These are phyloP conservation scores for Hypoxylon cercidicola DNA, from an alignment of 495 filamentous ascomycete species.

Conservation along the genomic window DNA sequence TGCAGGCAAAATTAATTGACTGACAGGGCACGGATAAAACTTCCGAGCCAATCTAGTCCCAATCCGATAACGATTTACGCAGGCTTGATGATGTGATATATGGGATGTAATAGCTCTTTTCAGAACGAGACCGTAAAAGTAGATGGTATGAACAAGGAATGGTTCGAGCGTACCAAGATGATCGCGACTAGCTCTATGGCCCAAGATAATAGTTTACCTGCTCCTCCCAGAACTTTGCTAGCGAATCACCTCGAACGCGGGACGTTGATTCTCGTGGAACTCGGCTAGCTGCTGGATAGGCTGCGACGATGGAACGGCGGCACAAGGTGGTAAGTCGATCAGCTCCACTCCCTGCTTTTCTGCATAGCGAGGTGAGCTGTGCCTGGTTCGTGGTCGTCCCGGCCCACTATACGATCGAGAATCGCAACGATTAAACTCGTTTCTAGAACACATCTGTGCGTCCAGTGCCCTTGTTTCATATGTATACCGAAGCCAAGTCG, in stretches of 20 bases:
- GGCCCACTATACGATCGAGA: slow-evolving; percentile 37
- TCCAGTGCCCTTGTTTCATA: slow-evolving; percentile 34
- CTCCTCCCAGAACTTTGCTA: slow-evolving; percentile 53
- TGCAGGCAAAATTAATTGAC: slow-evolving; percentile 43
- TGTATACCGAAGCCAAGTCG: slow-evolving; percentile 41
- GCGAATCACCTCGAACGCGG: not conserved
- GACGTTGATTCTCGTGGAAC: slow-evolving; percentile 2
- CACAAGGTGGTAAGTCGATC: slow-evolving; percentile 33
- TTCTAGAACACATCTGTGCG: slow-evolving; percentile 41
- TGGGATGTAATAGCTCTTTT: slow-evolving; percentile 9
- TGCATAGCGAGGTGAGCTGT: slow-evolving; percentile 33
- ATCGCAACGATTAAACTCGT: slow-evolving; percentile 33
- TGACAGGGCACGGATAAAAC: slow-evolving; percentile 36
- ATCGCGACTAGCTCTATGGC: slow-evolving; percentile 56
- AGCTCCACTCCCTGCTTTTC: slow-evolving; percentile 34
- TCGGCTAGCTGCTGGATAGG: slow-evolving; percentile 15
- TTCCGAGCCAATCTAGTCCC: slow-evolving; percentile 29
- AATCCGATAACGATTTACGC: slow-evolving; percentile 40
- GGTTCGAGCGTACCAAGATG: slow-evolving; percentile 61
- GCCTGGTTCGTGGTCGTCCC: slow-evolving; percentile 37
- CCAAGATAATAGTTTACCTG: slow-evolving; percentile 58
- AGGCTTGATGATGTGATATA: slow-evolving; percentile 11
- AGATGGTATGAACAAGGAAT: slow-evolving; percentile 14
- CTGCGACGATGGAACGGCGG: slow-evolving; percentile 21
- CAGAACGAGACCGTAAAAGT: slow-evolving; percentile 9